Evolutionary conservation across 208 protist species (phyloP).

Genomic region (Trichomonas vaginalis): DNA sequence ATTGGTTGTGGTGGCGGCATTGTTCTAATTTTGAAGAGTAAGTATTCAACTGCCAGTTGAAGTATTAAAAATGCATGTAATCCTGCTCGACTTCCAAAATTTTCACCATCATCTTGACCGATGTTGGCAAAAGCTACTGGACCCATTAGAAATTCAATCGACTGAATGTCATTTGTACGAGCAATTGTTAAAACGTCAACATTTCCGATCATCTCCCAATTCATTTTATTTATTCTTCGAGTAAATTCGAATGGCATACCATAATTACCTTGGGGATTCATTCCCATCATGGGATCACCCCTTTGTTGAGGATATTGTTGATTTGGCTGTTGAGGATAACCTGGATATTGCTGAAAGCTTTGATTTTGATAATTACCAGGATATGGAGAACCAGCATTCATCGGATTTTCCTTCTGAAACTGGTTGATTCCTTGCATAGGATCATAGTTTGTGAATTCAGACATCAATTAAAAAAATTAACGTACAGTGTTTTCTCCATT

Average conservation of each 20-base stretch:
- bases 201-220: background rate
- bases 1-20: background rate
- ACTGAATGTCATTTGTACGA: background rate
- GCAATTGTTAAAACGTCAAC: background rate
- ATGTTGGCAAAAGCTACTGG: slow-evolving; percentile 5
- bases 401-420: background rate
- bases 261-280: background rate
- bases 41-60: background rate
- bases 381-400: background rate
- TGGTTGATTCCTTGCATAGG: background rate
- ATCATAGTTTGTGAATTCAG: background rate
- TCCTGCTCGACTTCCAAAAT: background rate
- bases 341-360: background rate
- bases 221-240: slow-evolving; percentile 14
- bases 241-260: background rate
- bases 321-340: background rate
- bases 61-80: background rate
- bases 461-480: background rate
- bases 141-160: background rate
- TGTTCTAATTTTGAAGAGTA: background rate
- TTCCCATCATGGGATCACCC: background rate
- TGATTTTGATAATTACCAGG: no score
- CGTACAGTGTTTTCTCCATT: no score
- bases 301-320: background rate
- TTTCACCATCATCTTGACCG: background rate